A percentile compares a stretch with the other conserved stretches of the same genome.
phyloP scores from a whole-genome alignment of 495 filamentous ascomycete genomes.

The Penicillium cinerascens region DNA sequence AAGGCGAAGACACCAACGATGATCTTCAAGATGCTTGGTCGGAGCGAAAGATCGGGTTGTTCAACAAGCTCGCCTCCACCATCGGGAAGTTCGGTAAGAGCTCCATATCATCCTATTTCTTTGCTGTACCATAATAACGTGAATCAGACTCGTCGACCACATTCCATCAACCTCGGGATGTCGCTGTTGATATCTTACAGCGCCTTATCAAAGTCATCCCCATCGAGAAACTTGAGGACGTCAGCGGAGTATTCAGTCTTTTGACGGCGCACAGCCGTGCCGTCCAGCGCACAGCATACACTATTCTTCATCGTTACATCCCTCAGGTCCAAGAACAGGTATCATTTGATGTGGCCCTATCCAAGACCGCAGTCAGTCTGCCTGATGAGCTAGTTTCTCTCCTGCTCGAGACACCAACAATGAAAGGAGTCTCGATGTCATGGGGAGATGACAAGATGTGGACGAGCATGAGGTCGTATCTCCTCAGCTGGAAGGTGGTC shows the following conservation, averaged over 20 bases:
- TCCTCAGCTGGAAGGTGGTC: conserved; percentile 87
- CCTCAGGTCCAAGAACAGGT: conserved; percentile 75
- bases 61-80: conserved; percentile 54
- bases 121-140: conserved; percentile 7
- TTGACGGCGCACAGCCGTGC: conserved; percentile 70
- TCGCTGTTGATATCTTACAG: conserved; percentile 66
- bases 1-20: conserved; percentile 65
- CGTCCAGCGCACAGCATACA: conserved; percentile 78
- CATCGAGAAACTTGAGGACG: conserved; percentile 49
- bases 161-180: conserved; percentile 60
- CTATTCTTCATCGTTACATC: conserved; percentile 72
- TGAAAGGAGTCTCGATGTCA: conserved; percentile 47
- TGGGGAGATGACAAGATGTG: conserved; percentile 39
- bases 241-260: conserved; percentile 63
- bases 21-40: conserved; percentile 75
- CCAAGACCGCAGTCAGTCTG: conserved; percentile 63
- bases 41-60: conserved; percentile 45
- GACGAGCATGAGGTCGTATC: conserved; percentile 61
- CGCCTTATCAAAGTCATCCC: conserved; percentile 60
- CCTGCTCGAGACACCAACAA: conserved; percentile 49
- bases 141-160: conserved; percentile 44
- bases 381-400: conserved; percentile 69
- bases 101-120: background rate
- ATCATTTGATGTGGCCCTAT: conserved; percentile 75
- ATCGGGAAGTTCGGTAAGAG: conserved; percentile 41